Percentiles rank a stretch among this genome's conserved stretches.
phyloP scores from a whole-genome alignment of 2,329 filamentous ascomycete genomes.

The Botrytis porri region DNA sequence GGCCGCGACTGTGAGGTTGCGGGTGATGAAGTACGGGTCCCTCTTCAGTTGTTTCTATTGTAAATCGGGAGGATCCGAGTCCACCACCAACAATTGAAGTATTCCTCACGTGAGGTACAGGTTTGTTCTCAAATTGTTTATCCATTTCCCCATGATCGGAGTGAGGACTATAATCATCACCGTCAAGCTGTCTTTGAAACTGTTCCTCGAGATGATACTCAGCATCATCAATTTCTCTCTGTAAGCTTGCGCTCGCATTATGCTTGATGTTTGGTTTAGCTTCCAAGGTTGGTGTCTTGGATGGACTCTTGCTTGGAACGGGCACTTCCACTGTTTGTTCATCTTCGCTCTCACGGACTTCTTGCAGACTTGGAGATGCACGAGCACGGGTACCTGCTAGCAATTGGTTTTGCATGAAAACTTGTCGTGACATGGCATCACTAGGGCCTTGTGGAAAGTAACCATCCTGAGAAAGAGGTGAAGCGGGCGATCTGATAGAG shows the following conservation, averaged over 20 bases:
- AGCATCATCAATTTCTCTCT: conserved; percentile 80
- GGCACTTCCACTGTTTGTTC: conserved; percentile 42
- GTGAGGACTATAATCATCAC: conserved; percentile 72
- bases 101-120: conserved; percentile 26
- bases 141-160: conserved; percentile 37
- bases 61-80: conserved; percentile 44
- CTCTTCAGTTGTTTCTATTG: conserved; percentile 49
- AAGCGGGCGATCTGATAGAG: conserved; percentile 60
- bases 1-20: conserved; percentile 69
- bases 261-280: conserved; percentile 59
- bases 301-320: conserved; percentile 46
- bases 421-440: conserved; percentile 45
- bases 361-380: conserved; percentile 62
- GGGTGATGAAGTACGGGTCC: conserved; percentile 65
- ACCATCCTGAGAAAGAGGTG: conserved; percentile 52
- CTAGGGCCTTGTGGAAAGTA: conserved; percentile 34
- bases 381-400: conserved; percentile 42
- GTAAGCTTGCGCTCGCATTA: conserved; percentile 73
- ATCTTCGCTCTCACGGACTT: conserved; percentile 72
- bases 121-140: conserved; percentile 24
- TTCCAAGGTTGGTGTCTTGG: conserved; percentile 50
- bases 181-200: conserved; percentile 73
- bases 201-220: conserved; percentile 83
- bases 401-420: conserved; percentile 50
- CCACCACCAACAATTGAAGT: conserved; percentile 29